A percentile compares a stretch with the other conserved stretches of the same genome.
Conservation (phyloP, 164 flowering plant species). For the Liriodendron chinense region DNA sequence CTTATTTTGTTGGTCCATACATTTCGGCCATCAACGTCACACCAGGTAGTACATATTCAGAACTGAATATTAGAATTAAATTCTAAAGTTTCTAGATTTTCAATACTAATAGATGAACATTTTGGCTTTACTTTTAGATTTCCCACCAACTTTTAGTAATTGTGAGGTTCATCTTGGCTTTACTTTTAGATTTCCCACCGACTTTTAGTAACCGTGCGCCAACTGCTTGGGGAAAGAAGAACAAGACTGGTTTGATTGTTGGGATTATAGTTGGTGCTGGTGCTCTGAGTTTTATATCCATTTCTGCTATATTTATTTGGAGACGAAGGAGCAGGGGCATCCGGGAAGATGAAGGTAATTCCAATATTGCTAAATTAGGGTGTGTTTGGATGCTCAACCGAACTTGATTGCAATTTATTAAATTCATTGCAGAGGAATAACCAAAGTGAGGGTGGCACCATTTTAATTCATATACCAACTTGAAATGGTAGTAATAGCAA, state of each 20-base stretch:
- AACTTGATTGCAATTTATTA: too few species aligned
- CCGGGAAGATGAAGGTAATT: neutral
- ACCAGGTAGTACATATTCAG: conserved; percentile 44
- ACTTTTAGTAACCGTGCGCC: neutral
- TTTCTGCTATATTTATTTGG: neutral
- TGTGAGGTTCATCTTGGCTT: neutral
- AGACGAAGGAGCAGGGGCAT: neutral
- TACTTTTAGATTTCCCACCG: neutral
- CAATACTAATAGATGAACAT: too few species aligned
- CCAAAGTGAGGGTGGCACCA: too few species aligned
- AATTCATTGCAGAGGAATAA: too few species aligned
- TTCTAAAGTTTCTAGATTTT: too few species aligned
- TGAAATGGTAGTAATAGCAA: too few species aligned
- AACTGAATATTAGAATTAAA: too few species aligned
- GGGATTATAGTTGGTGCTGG: neutral
- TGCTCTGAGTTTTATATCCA: conserved; percentile 14
- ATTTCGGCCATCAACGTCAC: conserved; percentile 82
- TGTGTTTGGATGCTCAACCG: too few species aligned
- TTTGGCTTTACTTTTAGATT: neutral
- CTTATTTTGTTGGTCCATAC: conserved; percentile 84
- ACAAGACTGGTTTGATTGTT: neutral
- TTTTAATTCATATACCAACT: too few species aligned
- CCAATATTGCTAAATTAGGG: neutral
- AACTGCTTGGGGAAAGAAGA: neutral
- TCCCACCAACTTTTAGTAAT: neutral